Evolutionary conservation across 2,329 filamentous ascomycete genomes (phyloP).

Genomic region (Ophiocordyceps sinensis): DNA sequence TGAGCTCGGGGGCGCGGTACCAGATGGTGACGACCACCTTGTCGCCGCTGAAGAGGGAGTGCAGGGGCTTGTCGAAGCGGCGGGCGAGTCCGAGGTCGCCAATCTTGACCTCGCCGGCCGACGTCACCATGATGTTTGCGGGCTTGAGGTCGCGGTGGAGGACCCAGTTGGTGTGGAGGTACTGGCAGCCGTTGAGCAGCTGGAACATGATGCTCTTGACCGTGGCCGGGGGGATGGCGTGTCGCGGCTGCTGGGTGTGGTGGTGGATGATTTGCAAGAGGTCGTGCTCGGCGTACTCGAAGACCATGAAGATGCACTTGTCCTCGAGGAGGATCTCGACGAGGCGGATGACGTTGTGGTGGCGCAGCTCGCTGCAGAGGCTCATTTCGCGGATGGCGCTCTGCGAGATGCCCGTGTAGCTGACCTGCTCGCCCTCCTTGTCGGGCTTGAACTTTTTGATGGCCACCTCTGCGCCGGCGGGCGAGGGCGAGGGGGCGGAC

Average conservation of each 20-base stretch:
- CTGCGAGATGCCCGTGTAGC: constrained; percentile 96
- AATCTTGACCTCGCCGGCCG: constrained; percentile 78
- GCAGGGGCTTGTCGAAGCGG: constrained; percentile 84
- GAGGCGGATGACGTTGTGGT: constrained; percentile 79
- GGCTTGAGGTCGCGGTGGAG: constrained; percentile 94
- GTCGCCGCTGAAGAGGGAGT: constrained; percentile 82
- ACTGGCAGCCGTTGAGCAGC: constrained; percentile 84
- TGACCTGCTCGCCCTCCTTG: constrained; percentile 87
- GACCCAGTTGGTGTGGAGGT: constrained; percentile 93
- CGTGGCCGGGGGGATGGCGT: constrained; percentile 75
- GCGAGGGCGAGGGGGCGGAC: constrained; percentile 1
- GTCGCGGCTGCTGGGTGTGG: constrained; percentile 77
- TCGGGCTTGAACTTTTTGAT: constrained; percentile 99
- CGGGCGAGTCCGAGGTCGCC: constrained; percentile 87
- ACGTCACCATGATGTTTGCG: constrained; percentile 97
- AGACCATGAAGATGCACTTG: constrained; percentile 99
- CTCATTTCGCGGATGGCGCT: constrained; percentile 97
- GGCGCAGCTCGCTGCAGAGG: constrained; percentile 78
- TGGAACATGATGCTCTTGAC: constrained; percentile 95
- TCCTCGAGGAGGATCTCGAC: constrained; percentile 95
- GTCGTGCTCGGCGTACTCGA: constrained; percentile 97
- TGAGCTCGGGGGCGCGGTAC: constrained; percentile 90
- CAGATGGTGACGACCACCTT: constrained; percentile 99
- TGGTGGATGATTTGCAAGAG: constrained; percentile 96
- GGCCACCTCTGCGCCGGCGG: constrained; percentile 60